These are phyloP conservation scores for Begonia masoniana DNA, from an alignment of 306 rosid species.

Conservation along the genomic window DNA sequence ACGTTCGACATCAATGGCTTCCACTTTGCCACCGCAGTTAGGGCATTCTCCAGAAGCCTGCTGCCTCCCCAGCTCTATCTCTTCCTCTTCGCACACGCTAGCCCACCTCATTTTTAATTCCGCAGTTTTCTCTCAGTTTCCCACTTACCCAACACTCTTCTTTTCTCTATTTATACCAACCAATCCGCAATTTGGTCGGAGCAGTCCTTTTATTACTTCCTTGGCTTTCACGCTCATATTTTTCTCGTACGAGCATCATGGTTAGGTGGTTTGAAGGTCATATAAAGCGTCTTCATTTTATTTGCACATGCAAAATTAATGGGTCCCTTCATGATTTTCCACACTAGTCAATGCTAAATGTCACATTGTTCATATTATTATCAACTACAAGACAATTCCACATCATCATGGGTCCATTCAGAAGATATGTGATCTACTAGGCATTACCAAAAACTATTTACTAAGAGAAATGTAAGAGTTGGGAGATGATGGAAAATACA, in stretches of 20 bases:
- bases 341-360: too few species aligned
- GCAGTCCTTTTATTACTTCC: background rate
- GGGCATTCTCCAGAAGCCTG: slow-evolving; percentile 85
- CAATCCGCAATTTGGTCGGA: background rate
- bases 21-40: slow-evolving; percentile 70
- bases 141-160: background rate
- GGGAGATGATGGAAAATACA: too few species aligned
- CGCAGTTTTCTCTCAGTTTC: background rate
- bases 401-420: too few species aligned
- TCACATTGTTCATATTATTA: too few species aligned
- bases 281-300: too few species aligned
- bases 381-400: too few species aligned
- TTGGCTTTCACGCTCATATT: background rate
- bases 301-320: too few species aligned
- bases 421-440: too few species aligned
- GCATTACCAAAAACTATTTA: too few species aligned
- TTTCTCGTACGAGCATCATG: background rate
- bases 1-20: slow-evolving; percentile 60
- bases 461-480: too few species aligned
- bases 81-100: slow-evolving; percentile 50
- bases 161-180: background rate
- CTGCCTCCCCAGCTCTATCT: slow-evolving; percentile 61
- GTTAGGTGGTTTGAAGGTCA: too few species aligned
- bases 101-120: slow-evolving; percentile 66
- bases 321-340: too few species aligned